Base-by-base conservation (phyloP, 805 yeast genomes). In the Lipomyces oligophaga region DNA sequence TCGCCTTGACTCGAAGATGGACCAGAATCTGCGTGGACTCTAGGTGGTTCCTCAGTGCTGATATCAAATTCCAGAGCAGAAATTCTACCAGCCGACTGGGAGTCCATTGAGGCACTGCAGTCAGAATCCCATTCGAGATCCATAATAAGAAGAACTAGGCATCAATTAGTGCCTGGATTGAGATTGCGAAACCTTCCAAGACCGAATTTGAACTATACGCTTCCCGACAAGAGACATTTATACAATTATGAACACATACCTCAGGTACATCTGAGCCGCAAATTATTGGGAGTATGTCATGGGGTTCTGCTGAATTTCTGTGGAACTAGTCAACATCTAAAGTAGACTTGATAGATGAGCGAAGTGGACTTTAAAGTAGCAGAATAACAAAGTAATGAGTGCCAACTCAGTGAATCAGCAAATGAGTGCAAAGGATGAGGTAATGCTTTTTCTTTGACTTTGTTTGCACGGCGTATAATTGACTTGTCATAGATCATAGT, bases 331-430 rank as follows among this genome's bases (percentile, higher is more conserved):
- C n/a, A n/a, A n/a, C n/a, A n/a, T n/a, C n/a, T n/a, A n/a, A n/a
- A n/a, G n/a, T n/a, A n/a, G n/a, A n/a, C n/a, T n/a, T n/a, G n/a
- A n/a, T n/a, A n/a, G n/a, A n/a, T n/a, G n/a, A n/a, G n/a, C n/a
- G n/a, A n/a, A n/a, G n/a, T n/a, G n/a, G n/a, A n/a, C n/a, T n/a
- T n/a, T n/a, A n/a, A n/a, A n/a, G n/a, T n/a, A n/a, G n/a, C 47
- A 45, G 21, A 49, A 49, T 24, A 38, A 49, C 38, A 50, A 49
- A 44, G 54, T 45, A 26, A 21, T 34, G 20, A 1, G 16, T 5
- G 10, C 31, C 2, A 16, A 10, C 15, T 5, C 2, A n/a, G 15
- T 33, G 16, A 19, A 13, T 34, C 13, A 10, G 13, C 13, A 27
- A 27, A 27, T 10, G 10, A 10, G 10, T 27, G 10, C 13, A 10